Conservation (phyloP, 225 moss, liverwort and hornwort species). For the Sphagnum contortum region DNA sequence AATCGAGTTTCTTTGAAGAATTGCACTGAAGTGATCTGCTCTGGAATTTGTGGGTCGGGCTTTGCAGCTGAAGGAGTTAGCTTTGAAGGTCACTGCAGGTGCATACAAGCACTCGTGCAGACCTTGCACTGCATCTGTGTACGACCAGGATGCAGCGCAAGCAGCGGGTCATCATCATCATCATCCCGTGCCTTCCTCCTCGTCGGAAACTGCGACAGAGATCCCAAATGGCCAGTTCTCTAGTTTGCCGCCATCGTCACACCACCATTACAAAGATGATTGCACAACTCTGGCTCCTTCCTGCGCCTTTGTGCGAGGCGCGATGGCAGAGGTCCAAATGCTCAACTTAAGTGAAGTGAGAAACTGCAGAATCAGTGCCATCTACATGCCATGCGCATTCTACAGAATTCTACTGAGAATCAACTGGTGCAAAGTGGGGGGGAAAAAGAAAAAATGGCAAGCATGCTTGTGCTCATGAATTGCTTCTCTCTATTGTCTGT, state of each 20-base stretch:
- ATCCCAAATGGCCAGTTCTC: slow-evolving; percentile 1
- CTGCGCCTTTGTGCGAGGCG: slow-evolving; percentile 5
- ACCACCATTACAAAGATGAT: slow-evolving; percentile 18
- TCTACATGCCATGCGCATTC: no score
- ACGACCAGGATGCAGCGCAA: slow-evolving; percentile 26
- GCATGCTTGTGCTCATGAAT: neutral
- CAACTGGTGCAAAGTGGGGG: no score
- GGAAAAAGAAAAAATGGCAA: neutral
- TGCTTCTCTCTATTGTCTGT: neutral
- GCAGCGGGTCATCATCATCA: slow-evolving; percentile 9
- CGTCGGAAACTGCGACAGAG: slow-evolving; percentile 13
- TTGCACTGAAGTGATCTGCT: no score
- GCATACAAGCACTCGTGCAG: slow-evolving; percentile 41
- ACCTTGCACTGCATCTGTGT: slow-evolving; percentile 34
- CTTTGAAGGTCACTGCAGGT: slow-evolving; percentile 31
- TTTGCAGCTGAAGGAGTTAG: slow-evolving; percentile 48
- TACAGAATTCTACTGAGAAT: no score
- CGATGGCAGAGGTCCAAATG: slow-evolving; percentile 4
- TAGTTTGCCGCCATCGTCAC: slow-evolving; percentile 9
- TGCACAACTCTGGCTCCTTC: slow-evolving; percentile 21
- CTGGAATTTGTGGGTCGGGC: no score
- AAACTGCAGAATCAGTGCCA: no score
- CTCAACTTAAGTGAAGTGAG: slow-evolving; percentile 5
- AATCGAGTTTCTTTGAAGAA: no score
- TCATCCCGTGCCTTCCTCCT: slow-evolving; percentile 15